Percentiles rank a stretch among this genome's conserved stretches.
phyloP scores from a whole-genome alignment of 163 green algal species.

The Smithsoniella earleae region DNA sequence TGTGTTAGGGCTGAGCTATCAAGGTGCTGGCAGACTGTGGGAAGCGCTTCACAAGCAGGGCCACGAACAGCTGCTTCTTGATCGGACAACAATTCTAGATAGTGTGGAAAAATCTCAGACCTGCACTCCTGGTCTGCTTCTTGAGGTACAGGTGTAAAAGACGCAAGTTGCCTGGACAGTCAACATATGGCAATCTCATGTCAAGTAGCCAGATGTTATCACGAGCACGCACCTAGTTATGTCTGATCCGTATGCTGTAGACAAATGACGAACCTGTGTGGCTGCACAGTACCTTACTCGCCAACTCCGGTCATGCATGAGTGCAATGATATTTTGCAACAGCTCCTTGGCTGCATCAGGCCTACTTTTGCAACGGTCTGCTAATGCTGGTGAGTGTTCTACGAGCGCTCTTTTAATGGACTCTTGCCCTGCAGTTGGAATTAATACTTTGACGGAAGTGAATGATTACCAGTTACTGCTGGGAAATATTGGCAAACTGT shows the following conservation, averaged over 20 bases:
- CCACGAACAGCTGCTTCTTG: conserved; percentile 7
- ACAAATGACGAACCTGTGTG: background rate
- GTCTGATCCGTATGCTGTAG: conserved; percentile 6
- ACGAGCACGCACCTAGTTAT: background rate
- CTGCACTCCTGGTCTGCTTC: too few relatives aligned
- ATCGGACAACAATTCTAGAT: conserved; percentile 8
- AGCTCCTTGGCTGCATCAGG: conserved; percentile 26
- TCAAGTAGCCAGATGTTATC: too few relatives aligned
- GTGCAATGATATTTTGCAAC: conserved; percentile 21
- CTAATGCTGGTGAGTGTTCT: background rate
- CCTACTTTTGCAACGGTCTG: conserved; percentile 5
- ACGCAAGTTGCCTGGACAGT: too few relatives aligned
- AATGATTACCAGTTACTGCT: too few relatives aligned
- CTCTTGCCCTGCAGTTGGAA: conserved; percentile 24
- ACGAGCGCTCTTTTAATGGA: conserved; percentile 8
- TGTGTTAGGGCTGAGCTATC: conserved; percentile 8
- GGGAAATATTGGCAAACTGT: too few relatives aligned
- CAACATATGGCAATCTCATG: too few relatives aligned
- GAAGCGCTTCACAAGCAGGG: conserved; percentile 1
- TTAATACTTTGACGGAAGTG: too few relatives aligned
- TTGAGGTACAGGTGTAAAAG: too few relatives aligned
- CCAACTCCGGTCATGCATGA: conserved; percentile 29
- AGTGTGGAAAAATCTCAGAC: conserved; percentile 26
- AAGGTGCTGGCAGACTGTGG: conserved; percentile 14
- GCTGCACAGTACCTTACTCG: conserved; percentile 25